Evolutionary conservation across 129 eudicot genomes (phyloP), one percentile per base, ranked within the genome.

Genomic region (Flaveria ramosissima): DNA sequence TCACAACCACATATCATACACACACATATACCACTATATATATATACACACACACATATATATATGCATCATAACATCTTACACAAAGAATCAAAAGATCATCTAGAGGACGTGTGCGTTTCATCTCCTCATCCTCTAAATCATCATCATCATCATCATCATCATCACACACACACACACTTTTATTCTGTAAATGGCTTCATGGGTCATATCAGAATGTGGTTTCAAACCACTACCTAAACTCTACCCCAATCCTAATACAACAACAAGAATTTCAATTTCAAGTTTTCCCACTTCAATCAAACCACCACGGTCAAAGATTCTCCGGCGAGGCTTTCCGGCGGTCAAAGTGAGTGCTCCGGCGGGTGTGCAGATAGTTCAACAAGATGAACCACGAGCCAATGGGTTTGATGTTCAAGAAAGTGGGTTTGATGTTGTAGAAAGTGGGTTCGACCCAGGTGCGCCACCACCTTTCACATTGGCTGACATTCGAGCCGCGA

Each of bases 381-480:
- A 71, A 1, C 81, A 81, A 41, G 90, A 76, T 46, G 85, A 51
- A 6, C 48, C 43, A 42, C 61, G 2, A 55, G 51, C 46, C 6
- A 68, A 77, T 15, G 79, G 56, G 74, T 3, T 73, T 24, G 23
- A 71, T 23, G 10, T 14, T 9, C 26, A 41, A 7, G 85, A 43
- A 16, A 77, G 4, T 48, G 88, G 57, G 32, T 92, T 92, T 57
- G 87, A 61, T 23, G 10, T 14, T 14, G 26, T 24, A 7, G 85
- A 43, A 16, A 77, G 4, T 48, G 88, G 57, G 32, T 92, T 92
- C 63, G 87, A 92, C 78, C 96, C 94, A 0, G 96, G 86, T 2
- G 90, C 96, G 2, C 86, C 98, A 13, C 96, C 98, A 0, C 94
- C 94, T 2, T 92, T 92, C 60, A 86, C 88, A 63, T 71, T 92